Evolutionary conservation across 345 rosid species (phyloP).

Genomic region (Lepidium sativum): DNA sequence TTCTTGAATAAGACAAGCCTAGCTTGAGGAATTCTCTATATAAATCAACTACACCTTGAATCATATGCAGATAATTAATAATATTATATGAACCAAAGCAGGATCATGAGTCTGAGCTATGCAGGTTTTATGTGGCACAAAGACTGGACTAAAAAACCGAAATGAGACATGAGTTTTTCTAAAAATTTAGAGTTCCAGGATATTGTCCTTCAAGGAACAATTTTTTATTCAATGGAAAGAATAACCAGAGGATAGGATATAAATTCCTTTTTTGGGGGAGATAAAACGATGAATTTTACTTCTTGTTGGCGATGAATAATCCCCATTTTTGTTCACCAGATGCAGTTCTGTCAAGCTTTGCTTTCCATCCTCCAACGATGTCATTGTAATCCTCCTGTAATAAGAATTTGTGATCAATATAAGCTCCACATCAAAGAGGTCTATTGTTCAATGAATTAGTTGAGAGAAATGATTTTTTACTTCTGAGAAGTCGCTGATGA

Average conservation of each 20-base stretch:
- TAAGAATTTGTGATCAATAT: neutral
- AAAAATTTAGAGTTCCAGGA: neutral
- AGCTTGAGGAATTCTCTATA: neutral
- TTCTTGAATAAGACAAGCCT: neutral
- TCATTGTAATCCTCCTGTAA: conserved; percentile 68
- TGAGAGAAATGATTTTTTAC: conserved; percentile 19
- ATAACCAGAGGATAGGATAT: neutral
- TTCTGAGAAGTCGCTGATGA: conserved; percentile 67
- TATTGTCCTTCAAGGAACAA: neutral
- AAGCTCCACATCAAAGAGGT: neutral
- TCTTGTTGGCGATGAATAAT: conserved; percentile 45
- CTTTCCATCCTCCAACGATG: conserved; percentile 70
- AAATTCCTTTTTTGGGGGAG: no score
- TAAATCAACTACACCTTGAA: neutral
- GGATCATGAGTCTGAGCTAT: neutral
- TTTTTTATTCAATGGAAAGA: conserved; percentile 6
- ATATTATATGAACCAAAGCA: neutral
- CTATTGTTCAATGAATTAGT: neutral
- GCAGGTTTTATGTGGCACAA: neutral
- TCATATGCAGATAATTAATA: neutral
- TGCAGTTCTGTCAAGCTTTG: conserved; percentile 53
- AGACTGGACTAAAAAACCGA: neutral
- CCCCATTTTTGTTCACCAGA: conserved; percentile 81
- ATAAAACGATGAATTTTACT: no score
- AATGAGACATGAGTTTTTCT: neutral